A percentile compares a stretch with the other conserved stretches of the same genome.
phyloP scores from a whole-genome alignment of 2,329 filamentous ascomycete species.

The Neonectria faginata region DNA sequence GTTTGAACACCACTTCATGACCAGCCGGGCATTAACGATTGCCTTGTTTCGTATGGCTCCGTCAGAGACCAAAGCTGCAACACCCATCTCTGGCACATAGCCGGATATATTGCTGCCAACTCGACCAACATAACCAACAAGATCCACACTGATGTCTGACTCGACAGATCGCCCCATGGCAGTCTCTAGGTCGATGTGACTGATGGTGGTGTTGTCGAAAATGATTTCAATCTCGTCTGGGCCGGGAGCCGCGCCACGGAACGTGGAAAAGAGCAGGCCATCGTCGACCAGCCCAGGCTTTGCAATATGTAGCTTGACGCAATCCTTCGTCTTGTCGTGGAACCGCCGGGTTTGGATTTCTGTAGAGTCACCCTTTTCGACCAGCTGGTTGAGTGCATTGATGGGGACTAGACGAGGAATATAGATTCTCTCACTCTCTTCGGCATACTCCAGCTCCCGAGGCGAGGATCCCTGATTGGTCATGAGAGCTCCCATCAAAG shows the following conservation, averaged over 20 bases:
- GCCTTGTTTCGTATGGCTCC: conserved; percentile 53
- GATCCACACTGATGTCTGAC: conserved; percentile 55
- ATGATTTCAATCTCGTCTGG: conserved; percentile 55
- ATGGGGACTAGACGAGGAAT: conserved; percentile 60
- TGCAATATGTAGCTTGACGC: conserved; percentile 42
- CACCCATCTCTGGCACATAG: conserved; percentile 54
- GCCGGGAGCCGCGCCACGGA: conserved; percentile 35
- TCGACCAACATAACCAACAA: conserved; percentile 52
- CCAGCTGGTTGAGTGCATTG: conserved; percentile 55
- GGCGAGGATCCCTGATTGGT: conserved; percentile 28
- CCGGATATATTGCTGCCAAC: conserved; percentile 49
- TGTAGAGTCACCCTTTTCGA: conserved; percentile 51
- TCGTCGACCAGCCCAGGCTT: conserved; percentile 44
- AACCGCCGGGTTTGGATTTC: conserved; percentile 39
- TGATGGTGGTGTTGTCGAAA: conserved; percentile 52
- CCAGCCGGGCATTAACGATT: conserved; percentile 52
- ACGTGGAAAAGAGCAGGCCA: conserved; percentile 43
- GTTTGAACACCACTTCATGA: conserved; percentile 44
- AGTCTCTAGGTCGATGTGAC: conserved; percentile 52
- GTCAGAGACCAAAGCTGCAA: conserved; percentile 53
- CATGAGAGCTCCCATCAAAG: conserved; percentile 45
- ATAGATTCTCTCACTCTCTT: conserved; percentile 52
- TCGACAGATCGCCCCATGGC: conserved; percentile 49
- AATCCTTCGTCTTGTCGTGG: conserved; percentile 11
- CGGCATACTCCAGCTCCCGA: conserved; percentile 59